phyloP scores from a whole-genome alignment of 75 land plant species.

The Selaginella tamariscina region DNA sequence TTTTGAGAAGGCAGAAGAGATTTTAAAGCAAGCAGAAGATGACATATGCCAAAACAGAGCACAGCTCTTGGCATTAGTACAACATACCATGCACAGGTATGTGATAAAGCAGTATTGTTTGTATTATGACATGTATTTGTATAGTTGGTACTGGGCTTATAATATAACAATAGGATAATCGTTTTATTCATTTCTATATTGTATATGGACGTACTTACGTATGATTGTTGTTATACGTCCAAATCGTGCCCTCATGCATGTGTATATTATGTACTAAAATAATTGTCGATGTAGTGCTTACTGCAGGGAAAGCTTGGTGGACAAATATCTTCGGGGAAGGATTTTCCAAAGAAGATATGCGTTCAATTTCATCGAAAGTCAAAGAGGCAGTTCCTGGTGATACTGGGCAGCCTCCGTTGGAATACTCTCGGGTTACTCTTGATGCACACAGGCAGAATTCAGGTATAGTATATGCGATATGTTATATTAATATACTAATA shows the following conservation, averaged over 20 bases:
- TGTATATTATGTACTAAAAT: neutral
- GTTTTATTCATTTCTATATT: neutral
- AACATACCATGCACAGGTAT: slow-evolving; percentile 75
- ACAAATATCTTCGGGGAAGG: slow-evolving; percentile 30
- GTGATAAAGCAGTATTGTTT: neutral
- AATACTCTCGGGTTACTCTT: slow-evolving; percentile 68
- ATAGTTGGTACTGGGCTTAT: neutral
- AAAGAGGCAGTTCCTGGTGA: slow-evolving; percentile 47
- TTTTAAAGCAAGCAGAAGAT: slow-evolving; percentile 43
- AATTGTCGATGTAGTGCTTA: slow-evolving; percentile 37
- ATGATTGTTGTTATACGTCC: neutral
- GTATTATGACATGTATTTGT: neutral
- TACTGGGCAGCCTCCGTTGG: slow-evolving; percentile 59
- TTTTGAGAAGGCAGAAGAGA: slow-evolving; percentile 67
- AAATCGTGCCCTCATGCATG: neutral
- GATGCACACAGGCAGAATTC: slow-evolving; percentile 49
- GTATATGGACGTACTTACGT: neutral
- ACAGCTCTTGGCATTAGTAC: slow-evolving; percentile 56
- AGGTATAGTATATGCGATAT: too few relatives aligned
- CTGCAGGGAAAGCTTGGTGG: slow-evolving; percentile 43
- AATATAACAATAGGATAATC: neutral
- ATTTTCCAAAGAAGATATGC: slow-evolving; percentile 45
- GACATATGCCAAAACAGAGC: slow-evolving; percentile 44
- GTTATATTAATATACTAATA: too few relatives aligned
- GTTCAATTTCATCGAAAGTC: slow-evolving; percentile 36